Evolutionary conservation across 192 early-diverging fungal species (phyloP).

Genomic region (Entrophospora sp.): DNA sequence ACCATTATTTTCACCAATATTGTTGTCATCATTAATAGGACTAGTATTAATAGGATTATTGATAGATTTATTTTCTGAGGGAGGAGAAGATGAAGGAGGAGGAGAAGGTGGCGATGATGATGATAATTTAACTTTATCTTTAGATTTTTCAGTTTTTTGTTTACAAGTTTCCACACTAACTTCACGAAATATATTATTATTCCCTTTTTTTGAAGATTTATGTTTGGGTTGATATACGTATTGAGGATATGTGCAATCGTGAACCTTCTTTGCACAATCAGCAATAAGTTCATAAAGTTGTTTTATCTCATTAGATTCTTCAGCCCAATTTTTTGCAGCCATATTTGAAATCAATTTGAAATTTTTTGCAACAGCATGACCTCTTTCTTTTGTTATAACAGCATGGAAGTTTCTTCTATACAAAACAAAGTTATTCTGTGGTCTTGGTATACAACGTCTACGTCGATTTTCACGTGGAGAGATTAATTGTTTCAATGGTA

Average conservation of each 20-base stretch:
- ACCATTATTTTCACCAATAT: too few species aligned
- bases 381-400: constrained; percentile 4
- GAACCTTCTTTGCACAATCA: constrained; percentile 13
- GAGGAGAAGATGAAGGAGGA: not conserved
- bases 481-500: not conserved
- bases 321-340: constrained; percentile 3
- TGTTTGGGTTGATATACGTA: constrained; percentile 12
- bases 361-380: constrained; percentile 8
- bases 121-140: not conserved
- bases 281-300: constrained; percentile 10
- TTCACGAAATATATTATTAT: not conserved
- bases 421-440: constrained; percentile 11
- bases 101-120: too few species aligned
- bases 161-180: constrained; percentile 2
- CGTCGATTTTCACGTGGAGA: constrained; percentile 3
- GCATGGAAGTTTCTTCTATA: constrained; percentile 12
- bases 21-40: too few species aligned
- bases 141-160: not conserved
- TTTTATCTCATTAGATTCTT: constrained; percentile 7
- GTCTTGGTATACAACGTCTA: not conserved
- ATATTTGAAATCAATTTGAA: constrained; percentile 11
- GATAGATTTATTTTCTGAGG: too few species aligned
- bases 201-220: constrained; percentile 5
- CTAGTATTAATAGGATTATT: too few species aligned
- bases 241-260: constrained; percentile 10